phyloP scores from a whole-genome alignment of 2,329 filamentous ascomycete species.

The Penicillium concentricum region DNA sequence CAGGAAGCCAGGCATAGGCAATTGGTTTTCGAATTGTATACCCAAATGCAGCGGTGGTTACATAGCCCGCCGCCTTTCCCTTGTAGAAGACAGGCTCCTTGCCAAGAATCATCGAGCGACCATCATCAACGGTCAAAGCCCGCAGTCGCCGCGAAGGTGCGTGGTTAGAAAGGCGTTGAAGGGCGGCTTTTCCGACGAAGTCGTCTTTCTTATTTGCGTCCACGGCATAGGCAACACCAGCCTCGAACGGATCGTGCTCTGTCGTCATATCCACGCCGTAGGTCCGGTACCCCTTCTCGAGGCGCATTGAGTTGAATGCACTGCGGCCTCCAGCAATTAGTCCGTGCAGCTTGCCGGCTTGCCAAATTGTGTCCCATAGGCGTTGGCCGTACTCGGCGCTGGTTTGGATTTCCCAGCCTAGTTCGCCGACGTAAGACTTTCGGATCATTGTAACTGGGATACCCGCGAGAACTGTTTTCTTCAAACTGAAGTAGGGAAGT shows the following conservation, averaged over 20 bases:
- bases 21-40: conserved; percentile 60
- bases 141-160: conserved; percentile 40
- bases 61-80: conserved; percentile 53
- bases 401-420: conserved; percentile 63
- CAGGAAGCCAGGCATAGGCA: conserved; percentile 59
- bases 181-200: conserved; percentile 54
- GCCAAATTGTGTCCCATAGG: conserved; percentile 60
- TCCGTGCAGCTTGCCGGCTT: conserved; percentile 55
- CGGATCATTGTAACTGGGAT: conserved; percentile 58
- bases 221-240: conserved; percentile 55
- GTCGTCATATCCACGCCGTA: conserved; percentile 60
- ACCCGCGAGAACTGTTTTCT: conserved; percentile 51
- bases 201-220: conserved; percentile 35
- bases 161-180: conserved; percentile 45
- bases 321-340: conserved; percentile 58
- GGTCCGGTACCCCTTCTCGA: conserved; percentile 60
- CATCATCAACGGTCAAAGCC: conserved; percentile 57
- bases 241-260: conserved; percentile 61
- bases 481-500: conserved; percentile 53
- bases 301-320: conserved; percentile 58
- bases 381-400: conserved; percentile 58
- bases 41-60: conserved; percentile 62
- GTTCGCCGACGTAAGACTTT: conserved; percentile 61
- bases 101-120: conserved; percentile 57
- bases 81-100: conserved; percentile 61